These are phyloP conservation scores for Calvatia gigantea DNA, from an alignment of 768 basidiomycete genomes.

Conservation along the genomic window DNA sequence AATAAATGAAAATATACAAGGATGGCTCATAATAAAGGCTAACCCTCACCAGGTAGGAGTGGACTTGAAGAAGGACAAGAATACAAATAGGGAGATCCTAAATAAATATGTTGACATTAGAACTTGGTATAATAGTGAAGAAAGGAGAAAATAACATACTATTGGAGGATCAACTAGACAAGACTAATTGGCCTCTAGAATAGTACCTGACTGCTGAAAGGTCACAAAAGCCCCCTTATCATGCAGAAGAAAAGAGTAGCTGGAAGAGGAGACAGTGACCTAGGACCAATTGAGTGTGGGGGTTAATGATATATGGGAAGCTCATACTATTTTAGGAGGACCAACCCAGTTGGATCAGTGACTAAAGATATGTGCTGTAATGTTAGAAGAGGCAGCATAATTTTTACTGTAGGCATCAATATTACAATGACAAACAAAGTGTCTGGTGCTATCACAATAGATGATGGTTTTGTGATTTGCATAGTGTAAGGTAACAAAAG, in stretches of 20 bases:
- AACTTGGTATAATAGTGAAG: no score
- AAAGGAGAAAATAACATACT: background rate
- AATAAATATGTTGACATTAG: no score
- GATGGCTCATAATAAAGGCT: background rate
- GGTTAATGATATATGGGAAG: background rate
- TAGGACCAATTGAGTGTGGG: background rate
- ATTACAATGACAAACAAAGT: background rate
- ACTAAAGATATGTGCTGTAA: background rate
- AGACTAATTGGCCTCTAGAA: background rate
- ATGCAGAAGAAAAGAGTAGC: background rate
- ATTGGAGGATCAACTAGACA: background rate
- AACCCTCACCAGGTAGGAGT: background rate
- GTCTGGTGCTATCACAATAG: background rate
- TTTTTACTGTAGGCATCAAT: background rate
- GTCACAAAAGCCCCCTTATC: background rate
- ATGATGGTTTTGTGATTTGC: background rate
- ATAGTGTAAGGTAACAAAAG: background rate
- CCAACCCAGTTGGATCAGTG: background rate
- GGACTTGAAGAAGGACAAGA: background rate
- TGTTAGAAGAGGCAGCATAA: background rate
- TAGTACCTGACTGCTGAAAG: background rate
- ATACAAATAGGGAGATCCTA: background rate
- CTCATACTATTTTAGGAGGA: background rate
- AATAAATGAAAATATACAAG: background rate
- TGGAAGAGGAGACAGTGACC: background rate